Evolutionary conservation across 805 yeast genomes (phyloP), one percentile per base, ranked within the genome.

Genomic region (Ogataea nakhonphanomensis): DNA sequence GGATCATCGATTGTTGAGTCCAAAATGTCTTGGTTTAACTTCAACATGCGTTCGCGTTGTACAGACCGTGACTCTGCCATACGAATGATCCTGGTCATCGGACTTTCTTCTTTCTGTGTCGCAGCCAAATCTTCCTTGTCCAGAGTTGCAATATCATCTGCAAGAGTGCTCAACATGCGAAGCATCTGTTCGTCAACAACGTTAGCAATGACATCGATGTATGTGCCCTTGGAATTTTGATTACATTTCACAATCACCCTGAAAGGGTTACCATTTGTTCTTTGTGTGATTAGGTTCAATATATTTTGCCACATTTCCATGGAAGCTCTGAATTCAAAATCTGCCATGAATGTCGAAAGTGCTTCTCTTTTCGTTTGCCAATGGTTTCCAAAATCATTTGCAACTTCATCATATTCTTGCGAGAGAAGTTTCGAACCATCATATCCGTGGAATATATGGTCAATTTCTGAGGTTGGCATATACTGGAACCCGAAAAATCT

Each of bases 401-500:
- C 55, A 9, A 62, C 58, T 4, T 35, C 25, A 22, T 49, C 45
- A 20, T 50, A 21, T 25, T 27, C 24, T 26, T 58, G 53, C 7
- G 31, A 14, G 9, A 20, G 32, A n/a, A 10, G 14, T 9, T 7
- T 10, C 7, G 12, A 11, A 5, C 32, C 20, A 14, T 45, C 40
- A 22, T 59, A 58, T 32, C 73, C 65, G 50, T 84, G 88, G 45
- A 74, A 67, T 7, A 78, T 66, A 41, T 69, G 64, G 58, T 91
- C 97, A 47, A 91, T 74, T 28, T 80, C 85, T 1, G 67, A 62
- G 35, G 90, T 65, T 1, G 95, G 90, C 22, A 91, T 58, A 59
- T 91, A 91, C 60, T 89, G 91, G 61, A 89, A 93, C 3, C 97
- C 99, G 62, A 91, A 87, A 51, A 90, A 75, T 34, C 79, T 67